These are phyloP conservation scores for Rhynchospora tenuis DNA, from an alignment of 176 grass and related monocot species.

Conservation along the genomic window DNA sequence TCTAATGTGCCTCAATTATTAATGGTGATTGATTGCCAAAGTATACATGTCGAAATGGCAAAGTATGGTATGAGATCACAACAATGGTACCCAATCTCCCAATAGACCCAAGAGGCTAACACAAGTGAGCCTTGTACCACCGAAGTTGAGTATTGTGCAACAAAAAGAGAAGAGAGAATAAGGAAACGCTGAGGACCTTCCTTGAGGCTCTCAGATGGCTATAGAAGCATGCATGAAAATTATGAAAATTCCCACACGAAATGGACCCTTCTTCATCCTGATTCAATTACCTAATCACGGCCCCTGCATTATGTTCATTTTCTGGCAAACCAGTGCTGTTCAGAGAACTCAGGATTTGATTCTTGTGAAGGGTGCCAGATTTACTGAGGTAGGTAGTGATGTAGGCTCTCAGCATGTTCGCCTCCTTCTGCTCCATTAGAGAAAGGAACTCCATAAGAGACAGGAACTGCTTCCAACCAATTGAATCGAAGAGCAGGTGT, in stretches of 20 bases:
- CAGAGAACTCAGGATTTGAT: slow-evolving; percentile 81
- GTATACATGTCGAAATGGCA: neutral
- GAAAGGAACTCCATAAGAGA: slow-evolving; percentile 93
- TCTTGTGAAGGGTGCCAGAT: slow-evolving; percentile 93
- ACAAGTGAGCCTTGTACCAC: neutral
- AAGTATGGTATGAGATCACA: neutral
- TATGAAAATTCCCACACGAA: slow-evolving; percentile 91
- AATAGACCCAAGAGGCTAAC: neutral
- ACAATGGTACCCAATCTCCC: neutral
- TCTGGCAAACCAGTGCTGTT: slow-evolving; percentile 73
- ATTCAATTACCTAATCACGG: slow-evolving; percentile 91
- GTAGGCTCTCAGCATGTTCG: slow-evolving; percentile 84
- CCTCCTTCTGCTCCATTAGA: slow-evolving; percentile 98
- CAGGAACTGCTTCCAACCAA: slow-evolving; percentile 93
- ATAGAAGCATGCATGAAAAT: slow-evolving; percentile 75
- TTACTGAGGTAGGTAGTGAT: slow-evolving; percentile 87
- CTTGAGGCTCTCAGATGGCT: slow-evolving; percentile 85
- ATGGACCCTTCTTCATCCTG: slow-evolving; percentile 66
- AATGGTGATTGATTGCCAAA: neutral
- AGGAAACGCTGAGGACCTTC: slow-evolving; percentile 49
- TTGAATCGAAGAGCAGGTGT: slow-evolving; percentile 89
- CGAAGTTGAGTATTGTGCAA: neutral
- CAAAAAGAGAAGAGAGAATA: neutral
- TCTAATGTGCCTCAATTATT: neutral
- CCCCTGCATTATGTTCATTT: slow-evolving; percentile 82